Base-by-base conservation (phyloP, 1,284 basidiomycete species). In the Taiwanofungus camphoratus region DNA sequence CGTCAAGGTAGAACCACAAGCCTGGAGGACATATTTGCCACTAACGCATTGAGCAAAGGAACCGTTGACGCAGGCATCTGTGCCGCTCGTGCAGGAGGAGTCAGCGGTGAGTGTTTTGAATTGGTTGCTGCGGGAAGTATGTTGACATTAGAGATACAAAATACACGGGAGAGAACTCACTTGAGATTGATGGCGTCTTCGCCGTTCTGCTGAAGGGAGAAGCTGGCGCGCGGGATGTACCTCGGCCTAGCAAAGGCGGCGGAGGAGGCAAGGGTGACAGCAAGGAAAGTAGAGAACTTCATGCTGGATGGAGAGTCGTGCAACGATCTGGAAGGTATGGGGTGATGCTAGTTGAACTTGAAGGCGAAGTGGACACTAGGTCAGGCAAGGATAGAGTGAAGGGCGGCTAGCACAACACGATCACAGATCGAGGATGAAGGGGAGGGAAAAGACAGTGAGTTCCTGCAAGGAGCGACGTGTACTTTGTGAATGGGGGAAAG, bases 131-230 rank as follows among this genome's bases (percentile, higher is more conserved):
- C 13, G 52, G 21, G 11, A 49, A 23, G 22, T 22, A 55, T 24
- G 41, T 50, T 27, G 49, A 39, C 21, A 49, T 47, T 41, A 32
- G 27, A 39, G 33, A 37, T n/a, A 22, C 26, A 9, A 16, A 32
- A 44, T 34, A 38, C 33, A 26, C 40, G 18, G 34, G 19, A 29
- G 4, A 23, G 6, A 13, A 61, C 70, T 42, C 42, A 76, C 79
- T 79, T 79, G 19, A 69, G 57, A 12, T 68, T 65, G 49, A 78
- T 69, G 35, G 77, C 75, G 48, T 72, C 73, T 50, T 74, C 57
- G 42, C 75, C 76, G 57, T 79, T 81, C 51, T 70, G 62, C 49
- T 70, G 62, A 30, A 69, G 59, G 39, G 56, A 52, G 54, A 73
- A 68, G 15, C 53, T 57, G 13, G 64, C 61, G 20, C 60, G 67